phyloP scores from a whole-genome alignment of 2,329 filamentous ascomycete species.

The Colletotrichum spinosum region DNA sequence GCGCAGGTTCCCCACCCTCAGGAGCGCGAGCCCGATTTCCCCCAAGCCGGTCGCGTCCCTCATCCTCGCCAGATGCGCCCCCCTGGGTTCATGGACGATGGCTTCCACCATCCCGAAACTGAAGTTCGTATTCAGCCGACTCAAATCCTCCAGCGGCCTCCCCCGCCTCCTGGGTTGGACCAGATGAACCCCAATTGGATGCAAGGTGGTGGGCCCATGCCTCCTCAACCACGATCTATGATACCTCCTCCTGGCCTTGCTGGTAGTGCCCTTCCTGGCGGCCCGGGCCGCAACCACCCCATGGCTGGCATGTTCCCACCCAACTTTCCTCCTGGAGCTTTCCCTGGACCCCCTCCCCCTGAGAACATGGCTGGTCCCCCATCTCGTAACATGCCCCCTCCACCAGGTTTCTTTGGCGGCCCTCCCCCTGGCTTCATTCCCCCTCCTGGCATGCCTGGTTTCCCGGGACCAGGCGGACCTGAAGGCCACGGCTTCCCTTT shows the following conservation, averaged over 20 bases:
- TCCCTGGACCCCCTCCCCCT: slow-evolving; percentile 59
- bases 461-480: slow-evolving; percentile 62
- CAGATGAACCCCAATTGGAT: slow-evolving; percentile 70
- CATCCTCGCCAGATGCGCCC: slow-evolving; percentile 57
- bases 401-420: slow-evolving; percentile 68
- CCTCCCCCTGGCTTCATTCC: slow-evolving; percentile 63
- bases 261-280: slow-evolving; percentile 59
- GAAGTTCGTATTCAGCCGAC: slow-evolving; percentile 68
- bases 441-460: slow-evolving; percentile 66
- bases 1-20: slow-evolving; percentile 58
- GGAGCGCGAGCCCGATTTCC: slow-evolving; percentile 62
- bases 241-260: slow-evolving; percentile 71
- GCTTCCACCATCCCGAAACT: slow-evolving; percentile 61
- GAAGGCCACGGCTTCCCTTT: slow-evolving; percentile 64
- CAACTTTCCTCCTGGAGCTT: slow-evolving; percentile 66
- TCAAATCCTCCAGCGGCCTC: slow-evolving; percentile 74
- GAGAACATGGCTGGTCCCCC: slow-evolving; percentile 70
- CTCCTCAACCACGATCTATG: slow-evolving; percentile 56
- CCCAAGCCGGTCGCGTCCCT: slow-evolving; percentile 46
- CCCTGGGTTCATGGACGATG: slow-evolving; percentile 66
- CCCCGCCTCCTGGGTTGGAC: slow-evolving; percentile 69
- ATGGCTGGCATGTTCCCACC: slow-evolving; percentile 71
- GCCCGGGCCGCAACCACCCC: slow-evolving; percentile 54
- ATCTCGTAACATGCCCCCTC: slow-evolving; percentile 64
- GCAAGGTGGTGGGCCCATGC: slow-evolving; percentile 56